These are phyloP conservation scores for Hypoxylon sp. DNA, from an alignment of 2,329 filamentous ascomycete species.

Conservation along the genomic window DNA sequence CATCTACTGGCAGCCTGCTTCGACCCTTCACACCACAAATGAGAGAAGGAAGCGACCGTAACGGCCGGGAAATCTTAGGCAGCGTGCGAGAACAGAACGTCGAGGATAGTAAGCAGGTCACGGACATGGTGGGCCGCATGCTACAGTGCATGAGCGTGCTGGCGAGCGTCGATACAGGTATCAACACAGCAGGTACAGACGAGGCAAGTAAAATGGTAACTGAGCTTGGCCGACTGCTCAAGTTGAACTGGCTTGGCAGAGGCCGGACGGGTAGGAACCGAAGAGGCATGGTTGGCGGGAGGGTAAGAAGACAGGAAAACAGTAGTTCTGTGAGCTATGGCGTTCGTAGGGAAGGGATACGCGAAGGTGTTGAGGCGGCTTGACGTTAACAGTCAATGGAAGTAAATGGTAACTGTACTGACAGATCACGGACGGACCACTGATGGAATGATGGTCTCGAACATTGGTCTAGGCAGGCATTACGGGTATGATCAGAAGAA, in stretches of 20 bases:
- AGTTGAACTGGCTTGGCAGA: conserved; percentile 95
- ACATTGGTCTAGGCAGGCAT: conserved; percentile 8
- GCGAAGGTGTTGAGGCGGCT: conserved; percentile 48
- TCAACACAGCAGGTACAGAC: conserved; percentile 60
- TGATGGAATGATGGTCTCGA: conserved; percentile 1
- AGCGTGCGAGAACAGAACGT: conserved; percentile 70
- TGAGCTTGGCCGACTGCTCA: conserved; percentile 85
- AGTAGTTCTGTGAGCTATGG: conserved; percentile 40
- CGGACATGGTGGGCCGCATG: conserved; percentile 95
- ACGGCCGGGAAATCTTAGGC: conserved; percentile 47
- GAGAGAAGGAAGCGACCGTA: conserved; percentile 46
- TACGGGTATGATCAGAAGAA: conserved; percentile 4
- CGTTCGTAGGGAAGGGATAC: conserved; percentile 43
- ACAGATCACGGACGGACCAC: neutral
- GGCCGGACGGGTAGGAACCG: conserved; percentile 90
- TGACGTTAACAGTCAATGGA: conserved; percentile 25
- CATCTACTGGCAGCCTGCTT: conserved; percentile 56
- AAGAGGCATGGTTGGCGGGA: conserved; percentile 85
- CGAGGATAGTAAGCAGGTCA: conserved; percentile 82
- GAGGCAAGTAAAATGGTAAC: conserved; percentile 83
- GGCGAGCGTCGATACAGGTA: conserved; percentile 71
- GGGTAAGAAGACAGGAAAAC: conserved; percentile 62
- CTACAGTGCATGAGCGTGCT: conserved; percentile 95
- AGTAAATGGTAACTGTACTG: neutral
- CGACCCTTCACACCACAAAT: conserved; percentile 65